Conservation (phyloP, 2,329 filamentous ascomycete species). For the Fusarium praegraminearum region DNA sequence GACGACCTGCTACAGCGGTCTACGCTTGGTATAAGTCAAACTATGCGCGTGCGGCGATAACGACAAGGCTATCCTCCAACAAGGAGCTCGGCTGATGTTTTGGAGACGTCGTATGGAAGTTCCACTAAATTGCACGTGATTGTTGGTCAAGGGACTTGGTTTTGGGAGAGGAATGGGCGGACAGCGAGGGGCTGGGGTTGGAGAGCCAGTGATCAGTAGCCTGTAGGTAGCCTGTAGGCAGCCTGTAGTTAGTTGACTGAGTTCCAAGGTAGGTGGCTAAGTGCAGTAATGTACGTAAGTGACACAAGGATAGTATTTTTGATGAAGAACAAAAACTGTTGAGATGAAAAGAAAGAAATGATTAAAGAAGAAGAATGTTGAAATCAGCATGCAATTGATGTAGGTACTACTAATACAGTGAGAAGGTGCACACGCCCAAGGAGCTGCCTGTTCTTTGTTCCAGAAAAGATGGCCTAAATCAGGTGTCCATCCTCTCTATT, state of each 20-base stretch:
- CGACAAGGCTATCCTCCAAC: slow-evolving; percentile 39
- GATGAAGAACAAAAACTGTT: background rate
- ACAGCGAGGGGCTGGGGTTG: too few relatives aligned
- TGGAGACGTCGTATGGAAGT: slow-evolving; percentile 34
- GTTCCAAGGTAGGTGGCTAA: background rate
- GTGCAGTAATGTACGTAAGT: background rate
- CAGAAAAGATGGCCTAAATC: background rate
- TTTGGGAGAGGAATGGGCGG: background rate
- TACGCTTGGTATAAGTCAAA: slow-evolving; percentile 52
- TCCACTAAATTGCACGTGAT: slow-evolving; percentile 47
- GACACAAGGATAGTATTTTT: background rate
- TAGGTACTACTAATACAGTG: background rate
- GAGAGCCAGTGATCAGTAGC: too few relatives aligned
- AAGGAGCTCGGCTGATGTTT: slow-evolving; percentile 40
- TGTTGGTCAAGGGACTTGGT: slow-evolving; percentile 13
- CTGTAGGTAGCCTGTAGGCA: background rate
- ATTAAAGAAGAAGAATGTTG: background rate
- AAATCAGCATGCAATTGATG: background rate
- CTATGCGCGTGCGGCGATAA: slow-evolving; percentile 46
- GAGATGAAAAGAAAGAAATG: background rate
- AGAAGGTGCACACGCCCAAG: background rate
- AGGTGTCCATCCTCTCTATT: background rate
- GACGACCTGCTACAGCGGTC: slow-evolving; percentile 47
- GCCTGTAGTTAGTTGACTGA: background rate
- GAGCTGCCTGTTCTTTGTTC: background rate